Conservation (phyloP, 768 basidiomycete species). For the Xerocomellus amylosporus region DNA sequence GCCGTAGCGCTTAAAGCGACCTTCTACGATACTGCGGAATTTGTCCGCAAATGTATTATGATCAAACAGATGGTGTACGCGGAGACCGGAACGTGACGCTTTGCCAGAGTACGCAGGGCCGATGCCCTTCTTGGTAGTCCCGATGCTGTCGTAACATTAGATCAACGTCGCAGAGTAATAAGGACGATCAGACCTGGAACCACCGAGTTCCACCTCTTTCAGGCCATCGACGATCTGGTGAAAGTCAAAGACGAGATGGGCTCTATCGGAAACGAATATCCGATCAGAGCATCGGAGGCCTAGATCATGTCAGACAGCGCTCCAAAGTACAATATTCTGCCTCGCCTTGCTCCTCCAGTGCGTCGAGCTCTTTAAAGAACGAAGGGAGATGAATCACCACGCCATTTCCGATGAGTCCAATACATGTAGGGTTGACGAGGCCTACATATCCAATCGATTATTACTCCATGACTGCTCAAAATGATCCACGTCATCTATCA, state of each 20-base stretch:
- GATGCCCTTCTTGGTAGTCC: constrained; percentile 97
- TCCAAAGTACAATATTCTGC: background rate
- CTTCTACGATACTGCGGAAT: constrained; percentile 94
- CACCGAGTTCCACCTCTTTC: constrained; percentile 96
- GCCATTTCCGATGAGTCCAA: constrained; percentile 86
- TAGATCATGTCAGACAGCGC: constrained; percentile 30
- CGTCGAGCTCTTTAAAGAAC: constrained; percentile 91
- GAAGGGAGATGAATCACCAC: constrained; percentile 97
- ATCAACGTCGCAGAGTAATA: background rate
- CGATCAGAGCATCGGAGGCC: constrained; percentile 84
- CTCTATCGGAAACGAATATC: constrained; percentile 91
- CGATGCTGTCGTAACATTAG: constrained; percentile 58
- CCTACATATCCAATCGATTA: constrained; percentile 6
- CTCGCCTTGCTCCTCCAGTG: constrained; percentile 77
- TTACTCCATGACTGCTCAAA: background rate
- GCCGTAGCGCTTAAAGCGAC: constrained; percentile 96
- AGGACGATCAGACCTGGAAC: constrained; percentile 54
- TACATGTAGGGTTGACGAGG: constrained; percentile 51
- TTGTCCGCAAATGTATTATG: constrained; percentile 79
- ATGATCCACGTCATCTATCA: background rate
- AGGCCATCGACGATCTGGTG: constrained; percentile 99
- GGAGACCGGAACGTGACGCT: constrained; percentile 91
- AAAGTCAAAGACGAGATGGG: constrained; percentile 97
- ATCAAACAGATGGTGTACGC: constrained; percentile 96
- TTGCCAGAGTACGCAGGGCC: constrained; percentile 98